Evolutionary conservation across 2,329 filamentous ascomycete species (phyloP).

Genomic region (Fusarium beomiforme): DNA sequence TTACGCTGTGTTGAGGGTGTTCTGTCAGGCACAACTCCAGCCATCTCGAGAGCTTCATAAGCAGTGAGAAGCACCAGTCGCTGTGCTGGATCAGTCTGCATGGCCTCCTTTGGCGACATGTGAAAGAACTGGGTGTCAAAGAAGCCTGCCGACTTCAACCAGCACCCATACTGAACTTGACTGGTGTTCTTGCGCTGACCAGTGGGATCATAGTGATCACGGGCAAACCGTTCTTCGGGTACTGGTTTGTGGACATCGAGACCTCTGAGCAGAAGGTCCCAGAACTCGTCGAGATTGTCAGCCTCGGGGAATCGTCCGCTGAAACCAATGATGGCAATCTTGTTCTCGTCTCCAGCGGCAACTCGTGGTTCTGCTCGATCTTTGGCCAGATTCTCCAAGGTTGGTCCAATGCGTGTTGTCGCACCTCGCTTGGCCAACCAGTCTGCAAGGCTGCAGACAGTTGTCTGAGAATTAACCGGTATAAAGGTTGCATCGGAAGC

Average conservation of each 20-base stretch:
- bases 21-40: slow-evolving; percentile 73
- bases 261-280: slow-evolving; percentile 73
- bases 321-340: slow-evolving; percentile 82
- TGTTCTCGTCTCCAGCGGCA: slow-evolving; percentile 45
- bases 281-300: slow-evolving; percentile 59
- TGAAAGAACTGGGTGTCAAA: slow-evolving; percentile 86
- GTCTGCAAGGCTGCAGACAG: background rate
- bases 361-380: fast-evolving
- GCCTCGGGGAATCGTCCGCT: slow-evolving; percentile 57
- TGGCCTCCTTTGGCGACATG: slow-evolving; percentile 82
- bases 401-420: background rate
- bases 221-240: slow-evolving; percentile 74
- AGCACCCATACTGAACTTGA: slow-evolving; percentile 77
- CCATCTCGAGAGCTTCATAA: slow-evolving; percentile 83
- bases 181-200: slow-evolving; percentile 75
- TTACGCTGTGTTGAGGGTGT: slow-evolving; percentile 71
- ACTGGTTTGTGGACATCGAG: slow-evolving; percentile 72
- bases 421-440: background rate
- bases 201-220: slow-evolving; percentile 70
- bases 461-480: background rate
- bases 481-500: background rate
- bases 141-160: slow-evolving; percentile 73
- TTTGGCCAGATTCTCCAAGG: background rate
- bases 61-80: slow-evolving; percentile 77
- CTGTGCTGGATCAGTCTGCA: slow-evolving; percentile 80